Conservation (phyloP, 2,329 filamentous ascomycete species). For the Microsporum canis region DNA sequence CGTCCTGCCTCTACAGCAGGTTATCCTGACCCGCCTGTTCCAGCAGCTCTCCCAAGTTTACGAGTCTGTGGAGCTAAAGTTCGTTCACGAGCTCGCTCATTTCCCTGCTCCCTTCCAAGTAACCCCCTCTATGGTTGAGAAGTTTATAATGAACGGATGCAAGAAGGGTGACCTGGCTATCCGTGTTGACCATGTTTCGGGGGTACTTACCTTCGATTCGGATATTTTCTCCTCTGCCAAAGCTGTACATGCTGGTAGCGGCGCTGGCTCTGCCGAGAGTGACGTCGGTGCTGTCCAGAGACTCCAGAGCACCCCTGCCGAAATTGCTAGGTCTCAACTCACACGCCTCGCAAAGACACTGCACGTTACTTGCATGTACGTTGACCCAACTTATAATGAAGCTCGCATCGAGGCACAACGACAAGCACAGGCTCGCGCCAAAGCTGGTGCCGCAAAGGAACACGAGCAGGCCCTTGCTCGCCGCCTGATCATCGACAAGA, state of each 20-base stretch:
- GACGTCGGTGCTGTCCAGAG: slow-evolving; percentile 81
- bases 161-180: slow-evolving; percentile 98
- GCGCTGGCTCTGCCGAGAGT: slow-evolving; percentile 73
- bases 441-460: slow-evolving; percentile 83
- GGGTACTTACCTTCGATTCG: slow-evolving; percentile 91
- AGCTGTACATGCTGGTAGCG: slow-evolving; percentile 73
- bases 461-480: slow-evolving; percentile 74
- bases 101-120: slow-evolving; percentile 97
- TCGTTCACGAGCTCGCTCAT: slow-evolving; percentile 84
- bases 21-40: slow-evolving; percentile 95
- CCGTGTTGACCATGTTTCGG: slow-evolving; percentile 88
- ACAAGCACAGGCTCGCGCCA: slow-evolving; percentile 67
- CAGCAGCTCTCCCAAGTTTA: slow-evolving; percentile 98
- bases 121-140: slow-evolving; percentile 81
- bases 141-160: slow-evolving; percentile 99
- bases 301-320: slow-evolving; percentile 91
- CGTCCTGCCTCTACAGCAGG: slow-evolving; percentile 88
- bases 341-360: slow-evolving; percentile 83
- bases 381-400: slow-evolving; percentile 81
- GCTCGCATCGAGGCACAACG: slow-evolving; percentile 67
- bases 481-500: slow-evolving; percentile 86
- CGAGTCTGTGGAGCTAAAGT: slow-evolving; percentile 88
- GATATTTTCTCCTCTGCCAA: slow-evolving; percentile 97
- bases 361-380: slow-evolving; percentile 89
- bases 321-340: slow-evolving; percentile 92